These are phyloP conservation scores for Colletotrichum tanaceti DNA, from an alignment of 2,329 filamentous ascomycete species.

Conservation along the genomic window DNA sequence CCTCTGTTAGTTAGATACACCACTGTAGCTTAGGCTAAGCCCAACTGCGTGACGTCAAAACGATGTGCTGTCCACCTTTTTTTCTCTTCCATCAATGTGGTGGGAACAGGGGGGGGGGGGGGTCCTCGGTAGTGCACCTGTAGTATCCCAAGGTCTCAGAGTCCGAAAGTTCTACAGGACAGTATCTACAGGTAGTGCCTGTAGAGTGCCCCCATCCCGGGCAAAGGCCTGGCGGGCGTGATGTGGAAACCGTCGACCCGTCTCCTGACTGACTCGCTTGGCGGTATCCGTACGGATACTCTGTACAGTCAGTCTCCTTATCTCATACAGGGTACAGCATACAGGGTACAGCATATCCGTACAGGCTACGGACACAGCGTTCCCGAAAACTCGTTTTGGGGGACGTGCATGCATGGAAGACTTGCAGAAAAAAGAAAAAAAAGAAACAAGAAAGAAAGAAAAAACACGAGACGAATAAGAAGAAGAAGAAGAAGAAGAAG, in stretches of 20 bases:
- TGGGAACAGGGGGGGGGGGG: too few species aligned
- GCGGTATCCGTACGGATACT: too few species aligned
- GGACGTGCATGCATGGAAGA: conserved; percentile 17
- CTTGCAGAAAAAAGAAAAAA: background rate
- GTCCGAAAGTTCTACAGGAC: too few species aligned
- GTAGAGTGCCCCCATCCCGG: conserved; percentile 19
- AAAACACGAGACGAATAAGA: background rate
- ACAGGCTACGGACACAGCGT: too few species aligned
- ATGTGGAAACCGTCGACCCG: conserved; percentile 27
- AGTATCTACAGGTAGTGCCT: too few species aligned
- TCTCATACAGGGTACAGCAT: too few species aligned
- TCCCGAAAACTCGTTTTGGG: conserved; percentile 38
- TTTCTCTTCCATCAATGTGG: conserved; percentile 1
- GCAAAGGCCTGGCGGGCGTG: conserved; percentile 2
- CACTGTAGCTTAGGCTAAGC: conserved; percentile 19
- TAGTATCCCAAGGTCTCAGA: too few species aligned
- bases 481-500: conserved; percentile 25
- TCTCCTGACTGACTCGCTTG: conserved; percentile 40
- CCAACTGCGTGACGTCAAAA: conserved; percentile 36
- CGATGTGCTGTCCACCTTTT: conserved; percentile 19
- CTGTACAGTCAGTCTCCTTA: conserved; percentile 34
- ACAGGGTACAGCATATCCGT: too few species aligned
- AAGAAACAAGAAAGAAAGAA: too few species aligned
- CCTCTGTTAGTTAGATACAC: too few species aligned
- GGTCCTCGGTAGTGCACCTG: too few species aligned